Base-by-base conservation (phyloP, 1,284 basidiomycete species). In the Veloporphyrellus conicus region DNA sequence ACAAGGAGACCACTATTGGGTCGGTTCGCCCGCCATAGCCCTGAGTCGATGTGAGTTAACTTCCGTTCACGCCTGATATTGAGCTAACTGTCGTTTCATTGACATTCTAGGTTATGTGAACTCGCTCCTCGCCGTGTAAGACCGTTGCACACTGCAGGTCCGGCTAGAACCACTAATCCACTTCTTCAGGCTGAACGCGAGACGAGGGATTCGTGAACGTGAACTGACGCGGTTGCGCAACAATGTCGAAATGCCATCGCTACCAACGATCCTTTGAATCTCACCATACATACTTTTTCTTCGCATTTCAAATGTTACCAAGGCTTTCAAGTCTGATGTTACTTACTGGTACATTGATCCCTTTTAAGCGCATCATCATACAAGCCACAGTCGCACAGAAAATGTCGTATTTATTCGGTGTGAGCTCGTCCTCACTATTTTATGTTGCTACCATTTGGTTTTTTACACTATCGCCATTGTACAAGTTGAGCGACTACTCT, bases 61-160 rank as follows among this genome's bases (percentile, higher is more conserved):
- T 36, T 10, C 15, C 8, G 23, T 25, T 25, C 8, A 5, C 5
- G 7, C 15, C 6, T 23, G 10, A 12, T 18, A 9, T 25, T 6
- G 27, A 14, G 22, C 27, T 36, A 0, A 47, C 4, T 18, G 2
- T 11, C 12, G 1, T 9, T 28, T 7, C 10, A 3, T 20, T 15
- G 18, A 16, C 15, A 11, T 16, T 22, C 22, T 22, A 55, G 54
- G 54, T 8, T 55, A 55, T 6, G 28, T 51, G 6, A 55, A 55
- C 19, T 54, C 53, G 2, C 41, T 54, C 4, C 53, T 54, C 9
- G 49, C 40, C 0, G 45, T 55, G 53, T 54, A 42, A 43, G 52
- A 6, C 12, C n/a, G 6, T 7, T 15, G 11, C 14, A 27, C 4
- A 14, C 10, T 19, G 16, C 16, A 3, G 8, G n/a, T 9, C 0